Percentiles rank a stretch among this genome's conserved stretches.
Evolutionary conservation across 345 rosid genomes (phyloP).

Genomic region (Fremontodendron californicum): DNA sequence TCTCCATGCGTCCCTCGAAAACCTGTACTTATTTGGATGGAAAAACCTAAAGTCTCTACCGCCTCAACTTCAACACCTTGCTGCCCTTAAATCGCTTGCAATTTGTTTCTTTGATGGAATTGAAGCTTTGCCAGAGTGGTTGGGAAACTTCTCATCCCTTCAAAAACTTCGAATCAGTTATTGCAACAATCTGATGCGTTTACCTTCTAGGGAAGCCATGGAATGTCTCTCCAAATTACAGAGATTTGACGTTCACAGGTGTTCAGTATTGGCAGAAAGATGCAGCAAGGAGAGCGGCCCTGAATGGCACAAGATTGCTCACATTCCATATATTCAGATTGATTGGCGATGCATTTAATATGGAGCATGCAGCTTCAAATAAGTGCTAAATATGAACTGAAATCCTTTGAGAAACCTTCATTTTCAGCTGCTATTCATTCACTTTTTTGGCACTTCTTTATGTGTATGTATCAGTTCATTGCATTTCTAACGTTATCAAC

Average conservation of each 20-base stretch:
- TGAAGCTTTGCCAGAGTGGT: constrained; percentile 1
- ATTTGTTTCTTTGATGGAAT: background rate
- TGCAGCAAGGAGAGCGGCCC: background rate
- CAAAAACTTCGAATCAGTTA: background rate
- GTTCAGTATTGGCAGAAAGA: background rate
- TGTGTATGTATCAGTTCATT: too few species aligned
- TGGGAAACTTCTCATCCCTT: background rate
- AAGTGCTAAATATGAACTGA: background rate
- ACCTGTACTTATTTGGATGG: background rate
- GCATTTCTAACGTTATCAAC: background rate
- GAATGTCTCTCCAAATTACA: background rate
- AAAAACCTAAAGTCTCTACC: background rate
- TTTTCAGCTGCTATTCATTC: too few species aligned
- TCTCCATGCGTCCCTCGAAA: background rate
- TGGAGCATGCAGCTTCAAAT: background rate
- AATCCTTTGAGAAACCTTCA: background rate
- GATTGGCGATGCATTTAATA: background rate
- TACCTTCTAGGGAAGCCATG: background rate
- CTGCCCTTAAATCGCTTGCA: background rate
- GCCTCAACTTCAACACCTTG: constrained; percentile 1
- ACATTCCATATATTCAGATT: background rate
- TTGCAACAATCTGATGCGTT: background rate
- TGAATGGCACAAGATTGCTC: background rate
- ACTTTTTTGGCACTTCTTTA: too few species aligned
- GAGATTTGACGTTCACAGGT: background rate